Evolutionary conservation across 78 protist species (phyloP), one percentile per base, ranked within the genome.

Genomic region (Tieghemostelium lacteum): DNA sequence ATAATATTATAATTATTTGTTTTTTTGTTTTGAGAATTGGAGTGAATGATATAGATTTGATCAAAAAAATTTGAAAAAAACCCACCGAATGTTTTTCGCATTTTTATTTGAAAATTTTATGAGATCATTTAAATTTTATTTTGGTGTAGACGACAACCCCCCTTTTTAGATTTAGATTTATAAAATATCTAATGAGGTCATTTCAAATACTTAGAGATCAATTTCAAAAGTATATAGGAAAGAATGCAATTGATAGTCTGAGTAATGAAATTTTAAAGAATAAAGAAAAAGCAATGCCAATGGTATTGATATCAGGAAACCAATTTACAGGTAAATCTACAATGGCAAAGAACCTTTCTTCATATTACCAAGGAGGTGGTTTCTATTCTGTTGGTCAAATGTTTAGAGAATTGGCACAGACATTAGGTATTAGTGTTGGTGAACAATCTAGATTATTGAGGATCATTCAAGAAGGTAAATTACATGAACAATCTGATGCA

Each of bases 271-370:
- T 55, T 34, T 26, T 39, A 2, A 72, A 34, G 10, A 72, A 39
- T 22, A 24, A 36, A 28, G 2, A 1, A 2, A 45, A 10, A 28
- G 26, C 10, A 16, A 54, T n/a, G 49, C 88, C 88, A 17, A 42
- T 31, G 10, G 39, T 80, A 28, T 69, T 80, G 50, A 66, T 80
- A 29, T 72, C 69, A 8, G 88, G 88, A 16, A n/a, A 60, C 22
- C 88, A 80, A 62, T 67, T 80, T 26, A 80, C 88, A 5, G 88
- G 88, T 26, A 80, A 80, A 40, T 57, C 72, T 17, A 80, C 88
- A 1, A 67, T 80, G 76, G 88, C 75, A 16, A 65, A 80, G 40
- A 50, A 42, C 14, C 22, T 80, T 17, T 26, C 88, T 20, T 52
- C 50, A 19, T 49, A 69, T 58, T 80, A 36, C 24, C 6, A 24